phyloP scores from a whole-genome alignment of 305 asterid genomes.

The Fraxinus sp. region DNA sequence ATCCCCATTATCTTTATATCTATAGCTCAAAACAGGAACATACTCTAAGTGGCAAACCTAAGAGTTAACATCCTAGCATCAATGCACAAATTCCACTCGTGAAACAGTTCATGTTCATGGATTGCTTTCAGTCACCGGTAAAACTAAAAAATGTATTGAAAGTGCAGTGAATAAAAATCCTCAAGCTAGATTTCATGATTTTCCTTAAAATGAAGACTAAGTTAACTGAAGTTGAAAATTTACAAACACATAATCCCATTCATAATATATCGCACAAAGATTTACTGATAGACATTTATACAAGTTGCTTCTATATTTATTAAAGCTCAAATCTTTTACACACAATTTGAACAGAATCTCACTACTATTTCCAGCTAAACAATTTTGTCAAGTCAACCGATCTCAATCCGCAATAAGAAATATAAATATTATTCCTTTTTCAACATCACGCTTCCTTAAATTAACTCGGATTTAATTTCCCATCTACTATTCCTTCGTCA shows the following conservation, averaged over 20 bases:
- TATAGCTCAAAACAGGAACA: neutral
- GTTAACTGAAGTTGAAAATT: neutral
- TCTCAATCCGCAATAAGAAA: neutral
- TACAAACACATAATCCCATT: neutral
- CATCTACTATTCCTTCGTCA: conserved; percentile 3
- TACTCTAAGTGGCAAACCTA: neutral
- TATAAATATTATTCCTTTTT: neutral
- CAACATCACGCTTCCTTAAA: neutral
- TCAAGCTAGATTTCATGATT: neutral
- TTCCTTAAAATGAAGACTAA: neutral
- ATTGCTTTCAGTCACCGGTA: neutral
- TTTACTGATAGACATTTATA: neutral
- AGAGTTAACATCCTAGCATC: neutral
- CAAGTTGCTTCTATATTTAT: neutral
- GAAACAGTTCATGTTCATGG: neutral
- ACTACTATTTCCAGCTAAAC: neutral
- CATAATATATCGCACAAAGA: neutral
- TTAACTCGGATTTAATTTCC: neutral
- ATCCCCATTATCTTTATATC: neutral
- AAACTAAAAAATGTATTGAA: neutral
- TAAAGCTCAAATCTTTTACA: neutral
- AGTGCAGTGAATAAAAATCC: neutral
- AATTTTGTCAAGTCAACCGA: neutral
- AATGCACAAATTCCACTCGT: neutral
- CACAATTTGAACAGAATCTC: neutral